phyloP scores from a whole-genome alignment of 2,329 filamentous ascomycete genomes.

The Pseudogymnoascus sp. region DNA sequence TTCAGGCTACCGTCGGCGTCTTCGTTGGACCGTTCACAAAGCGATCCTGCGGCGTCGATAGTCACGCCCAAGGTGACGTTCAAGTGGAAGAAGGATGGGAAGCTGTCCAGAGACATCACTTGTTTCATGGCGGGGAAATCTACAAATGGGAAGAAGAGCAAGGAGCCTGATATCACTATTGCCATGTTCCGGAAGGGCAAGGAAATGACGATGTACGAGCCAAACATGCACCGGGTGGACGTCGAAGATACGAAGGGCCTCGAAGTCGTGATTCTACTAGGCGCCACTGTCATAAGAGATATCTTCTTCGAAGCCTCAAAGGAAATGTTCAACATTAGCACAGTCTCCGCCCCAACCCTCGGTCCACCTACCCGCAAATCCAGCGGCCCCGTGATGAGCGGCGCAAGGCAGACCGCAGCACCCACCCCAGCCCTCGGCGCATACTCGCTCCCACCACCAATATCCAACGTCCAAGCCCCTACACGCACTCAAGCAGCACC shows the following conservation, averaged over 20 bases:
- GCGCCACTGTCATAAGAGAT: conserved; percentile 58
- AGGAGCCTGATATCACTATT: conserved; percentile 93
- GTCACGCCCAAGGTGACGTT: conserved; percentile 71
- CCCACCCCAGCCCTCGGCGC: conserved; percentile 9
- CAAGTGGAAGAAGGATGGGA: conserved; percentile 82
- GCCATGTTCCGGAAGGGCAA: conserved; percentile 71
- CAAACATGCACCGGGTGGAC: conserved; percentile 82
- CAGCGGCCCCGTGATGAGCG: conserved; percentile 25
- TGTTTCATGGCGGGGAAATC: conserved; percentile 79
- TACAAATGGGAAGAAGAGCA: conserved; percentile 66
- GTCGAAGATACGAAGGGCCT: conserved; percentile 91
- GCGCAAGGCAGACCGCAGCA: conserved; percentile 17
- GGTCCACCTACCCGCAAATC: conserved; percentile 21
- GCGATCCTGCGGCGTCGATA: conserved; percentile 47
- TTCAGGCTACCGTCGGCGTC: conserved; percentile 77
- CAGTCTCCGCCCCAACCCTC: conserved; percentile 33
- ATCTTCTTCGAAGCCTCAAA: conserved; percentile 57
- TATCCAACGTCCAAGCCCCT: conserved; percentile 17
- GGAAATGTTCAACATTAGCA: conserved; percentile 71
- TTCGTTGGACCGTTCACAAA: conserved; percentile 65
- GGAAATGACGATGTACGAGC: conserved; percentile 79
- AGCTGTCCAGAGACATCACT: conserved; percentile 78
- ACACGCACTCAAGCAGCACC: conserved; percentile 15
- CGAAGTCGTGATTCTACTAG: conserved; percentile 68
- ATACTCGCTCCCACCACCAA: conserved; percentile 19